Base-by-base conservation (phyloP, 2,329 filamentous ascomycete genomes). In the Scedosporium aurantiacum region DNA sequence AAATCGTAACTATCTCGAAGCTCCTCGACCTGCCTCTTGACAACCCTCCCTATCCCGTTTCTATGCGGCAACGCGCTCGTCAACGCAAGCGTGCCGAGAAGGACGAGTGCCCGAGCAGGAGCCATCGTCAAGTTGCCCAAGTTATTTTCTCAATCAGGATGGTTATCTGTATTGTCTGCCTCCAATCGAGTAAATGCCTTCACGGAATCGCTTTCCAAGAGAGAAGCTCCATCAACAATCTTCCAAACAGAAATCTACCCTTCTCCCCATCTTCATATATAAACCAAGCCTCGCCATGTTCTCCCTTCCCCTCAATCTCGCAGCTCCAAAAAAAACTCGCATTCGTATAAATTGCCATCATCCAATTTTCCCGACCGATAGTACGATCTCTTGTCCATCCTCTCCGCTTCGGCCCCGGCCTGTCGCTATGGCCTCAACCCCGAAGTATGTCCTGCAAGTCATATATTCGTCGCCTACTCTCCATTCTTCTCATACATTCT, bases 1-100 rank as follows among this genome's bases (percentile, higher is more conserved):
- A 87, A 87, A 69, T 87, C 84, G 66, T 80, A 65, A 12, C 37
- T 62, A 4, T 64, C 64, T 2, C 57, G 21, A 18, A 62, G 45
- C 50, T 62, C 61, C 10, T 58, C 55, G 21, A 61, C 32, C 37
- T 61, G 50, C 40, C 59, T 61, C 52, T 61, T 61, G 40, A 61
- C 18, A 4, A 55, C 47, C 14, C 59, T 40, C 7, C 32, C 8
- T 8, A 18, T 40, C 3, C 32, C 8, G 23, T 21, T 40, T 4
- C 25, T 14, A 40, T 61, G 59, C 21, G 59, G 59, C n/a, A 61
- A 21, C 10, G 59, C 59, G 7, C 14, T 21, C 10, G 25, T 52
- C 45, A 61, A 52, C 2, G 52, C 47, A 27, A 57, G 18, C 14
- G 52, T 52, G 14, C 50, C 59, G 5, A 50, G 25, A 10, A 60